A percentile compares a stretch with the other conserved stretches of the same genome.
phyloP scores from a whole-genome alignment of 2,329 filamentous ascomycete genomes.

The Fusarium burgessii region DNA sequence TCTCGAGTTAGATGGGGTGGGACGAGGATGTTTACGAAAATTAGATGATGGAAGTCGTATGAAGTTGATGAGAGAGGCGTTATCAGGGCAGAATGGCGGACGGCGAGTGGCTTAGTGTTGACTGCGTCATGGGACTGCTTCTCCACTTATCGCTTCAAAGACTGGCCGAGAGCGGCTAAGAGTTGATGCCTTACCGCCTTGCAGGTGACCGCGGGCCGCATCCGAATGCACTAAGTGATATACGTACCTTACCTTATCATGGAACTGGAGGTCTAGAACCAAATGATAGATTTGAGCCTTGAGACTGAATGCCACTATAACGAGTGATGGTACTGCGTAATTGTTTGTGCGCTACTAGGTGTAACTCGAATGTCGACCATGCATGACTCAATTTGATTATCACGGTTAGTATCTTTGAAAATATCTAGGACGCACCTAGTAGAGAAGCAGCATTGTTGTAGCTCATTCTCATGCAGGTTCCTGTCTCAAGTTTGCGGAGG shows the following conservation, averaged over 20 bases:
- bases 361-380: too few relatives aligned
- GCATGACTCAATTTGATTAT: too few relatives aligned
- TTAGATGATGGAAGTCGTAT: slow-evolving; percentile 23
- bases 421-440: not conserved
- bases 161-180: slow-evolving; percentile 25
- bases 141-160: slow-evolving; percentile 43
- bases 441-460: slow-evolving; percentile 1
- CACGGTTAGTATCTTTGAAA: too few relatives aligned
- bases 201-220: slow-evolving; percentile 23
- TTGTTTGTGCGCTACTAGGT: not conserved
- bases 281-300: not conserved
- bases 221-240: slow-evolving; percentile 30
- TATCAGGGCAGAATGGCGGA: slow-evolving; percentile 43
- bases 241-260: slow-evolving; percentile 28
- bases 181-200: slow-evolving; percentile 46
- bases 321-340: slow-evolving; percentile 1
- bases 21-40: not conserved
- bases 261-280: slow-evolving; percentile 19
- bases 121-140: slow-evolving; percentile 54
- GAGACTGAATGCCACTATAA: slow-evolving; percentile 2
- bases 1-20: not conserved
- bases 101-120: slow-evolving; percentile 47
- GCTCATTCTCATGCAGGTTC: slow-evolving; percentile 14
- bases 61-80: slow-evolving; percentile 37
- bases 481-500: slow-evolving; percentile 14